Base-by-base conservation (phyloP, 169 alveolate genomes). In the Plasmodium ovale region DNA sequence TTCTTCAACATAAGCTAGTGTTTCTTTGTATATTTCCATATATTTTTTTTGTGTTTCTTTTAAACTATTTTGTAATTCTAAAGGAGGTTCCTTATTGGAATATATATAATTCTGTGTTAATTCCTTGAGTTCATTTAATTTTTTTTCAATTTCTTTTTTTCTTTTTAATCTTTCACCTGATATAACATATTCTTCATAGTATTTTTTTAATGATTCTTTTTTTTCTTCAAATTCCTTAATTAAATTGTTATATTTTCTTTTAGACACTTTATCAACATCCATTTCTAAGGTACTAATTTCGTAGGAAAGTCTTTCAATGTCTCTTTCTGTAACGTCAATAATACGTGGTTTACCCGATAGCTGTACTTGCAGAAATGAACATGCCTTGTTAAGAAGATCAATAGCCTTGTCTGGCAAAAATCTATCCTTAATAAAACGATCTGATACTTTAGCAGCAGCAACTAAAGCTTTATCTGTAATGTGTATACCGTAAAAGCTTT, bases 381-480 rank as follows among this genome's bases (percentile, higher is more conserved):
- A 65, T 7, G 94, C 94, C 73, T 92, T 92, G 37, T 92, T 92
- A 27, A 92, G 35, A 67, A 92, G 37, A 62, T 92, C 94, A 14
- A 92, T 87, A 16, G 94, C 93, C 51, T 92, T 92, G 56, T 92
- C 94, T 25, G 94, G 94, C 47, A 87, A 35, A 58, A 12, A 68
- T 23, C 93, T 44, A 21, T 87, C 92, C 35, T 87, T 87, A 23
- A 92, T 79, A 59, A 79, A 92, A n/a, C 92, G 39, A 58, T 68
- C 89, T 1, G 94, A 68, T 2, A 87, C 70, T 29, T 79, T 85
- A 1, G 73, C 93, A 10, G 94, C 70, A 1, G 94, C 92, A 21
- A 87, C 72, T 14, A 92, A 37, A 3, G 94, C 94, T 44, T 92
- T 92, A 60, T 92, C 74, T 29, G 84, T 71, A 3, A 92, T 92